A percentile compares a stretch with the other conserved stretches of the same genome.
Evolutionary conservation across 768 basidiomycete species (phyloP).

Genomic region (Tubosaeta brunneosetosa): DNA sequence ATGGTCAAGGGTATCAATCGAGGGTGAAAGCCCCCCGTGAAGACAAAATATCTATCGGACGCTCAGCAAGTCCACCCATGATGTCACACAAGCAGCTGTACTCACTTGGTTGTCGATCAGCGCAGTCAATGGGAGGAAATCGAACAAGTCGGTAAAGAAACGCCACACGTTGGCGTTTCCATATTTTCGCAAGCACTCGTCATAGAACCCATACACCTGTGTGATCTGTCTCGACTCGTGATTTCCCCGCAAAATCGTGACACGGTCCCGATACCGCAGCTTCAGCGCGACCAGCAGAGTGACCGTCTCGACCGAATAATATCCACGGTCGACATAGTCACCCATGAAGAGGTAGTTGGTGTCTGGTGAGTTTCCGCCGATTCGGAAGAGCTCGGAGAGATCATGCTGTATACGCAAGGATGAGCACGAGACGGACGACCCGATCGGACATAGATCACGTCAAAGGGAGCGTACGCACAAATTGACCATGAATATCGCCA

Average conservation of each 20-base stretch:
- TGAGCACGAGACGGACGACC: constrained; percentile 6
- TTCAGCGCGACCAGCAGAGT: constrained; percentile 96
- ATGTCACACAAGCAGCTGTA: constrained; percentile 18
- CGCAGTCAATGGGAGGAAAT: constrained; percentile 94
- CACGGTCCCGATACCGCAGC: constrained; percentile 95
- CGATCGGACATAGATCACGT: constrained; percentile 25
- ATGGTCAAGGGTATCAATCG: constrained; percentile 99
- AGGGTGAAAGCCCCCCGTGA: constrained; percentile 95
- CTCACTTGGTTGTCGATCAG: constrained; percentile 98
- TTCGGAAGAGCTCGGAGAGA: constrained; percentile 96
- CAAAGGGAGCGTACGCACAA: constrained; percentile 63
- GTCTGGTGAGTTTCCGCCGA: constrained; percentile 97
- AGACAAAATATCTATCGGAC: constrained; percentile 88
- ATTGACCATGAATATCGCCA: constrained; percentile 99
- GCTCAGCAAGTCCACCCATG: constrained; percentile 6
- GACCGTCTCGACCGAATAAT: constrained; percentile 99
- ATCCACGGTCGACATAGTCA: constrained; percentile 98
- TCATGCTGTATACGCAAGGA: constrained; percentile 68
- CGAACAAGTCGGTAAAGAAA: constrained; percentile 97
- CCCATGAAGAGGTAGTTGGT: constrained; percentile 99
- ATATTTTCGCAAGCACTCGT: constrained; percentile 99
- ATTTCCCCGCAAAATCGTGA: constrained; percentile 96
- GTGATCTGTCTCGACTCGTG: constrained; percentile 99
- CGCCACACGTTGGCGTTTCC: constrained; percentile 99
- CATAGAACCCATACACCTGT: constrained; percentile 99